A percentile compares a stretch with the other conserved stretches of the same genome.
These are phyloP conservation scores for Myxozyma geophila DNA, from an alignment of 805 yeast species.

Conservation along the genomic window DNA sequence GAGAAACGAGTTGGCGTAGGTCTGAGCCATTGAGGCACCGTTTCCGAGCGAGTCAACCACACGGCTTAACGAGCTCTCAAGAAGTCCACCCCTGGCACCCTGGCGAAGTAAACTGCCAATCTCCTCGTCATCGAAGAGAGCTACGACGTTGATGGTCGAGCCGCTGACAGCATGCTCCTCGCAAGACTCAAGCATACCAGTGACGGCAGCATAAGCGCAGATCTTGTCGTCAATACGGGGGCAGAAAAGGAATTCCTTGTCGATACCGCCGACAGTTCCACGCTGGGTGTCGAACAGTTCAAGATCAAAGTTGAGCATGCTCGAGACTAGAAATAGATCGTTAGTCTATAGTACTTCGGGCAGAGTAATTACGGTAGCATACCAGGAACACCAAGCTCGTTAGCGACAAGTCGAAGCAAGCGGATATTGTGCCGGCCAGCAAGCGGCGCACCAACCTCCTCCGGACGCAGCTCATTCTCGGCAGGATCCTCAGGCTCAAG, in stretches of 20 bases:
- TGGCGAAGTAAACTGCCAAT: constrained; percentile 79
- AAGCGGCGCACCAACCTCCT: constrained; percentile 43
- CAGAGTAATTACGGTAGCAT: background rate
- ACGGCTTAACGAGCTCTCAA: constrained; percentile 67
- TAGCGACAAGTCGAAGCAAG: constrained; percentile 70
- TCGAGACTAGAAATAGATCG: constrained; percentile 50
- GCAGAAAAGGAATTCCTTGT: constrained; percentile 74
- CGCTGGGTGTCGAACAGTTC: constrained; percentile 82
- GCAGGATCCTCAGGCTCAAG: constrained; percentile 47
- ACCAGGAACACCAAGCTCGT: constrained; percentile 55
- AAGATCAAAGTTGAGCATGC: constrained; percentile 71
- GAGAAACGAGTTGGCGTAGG: constrained; percentile 72
- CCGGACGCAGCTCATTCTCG: constrained; percentile 37
- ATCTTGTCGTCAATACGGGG: constrained; percentile 87
- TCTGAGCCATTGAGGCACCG: constrained; percentile 36
- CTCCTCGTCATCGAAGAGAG: constrained; percentile 80
- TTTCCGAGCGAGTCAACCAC: constrained; percentile 42
- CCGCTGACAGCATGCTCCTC: constrained; percentile 43
- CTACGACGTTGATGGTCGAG: constrained; percentile 54
- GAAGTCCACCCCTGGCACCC: constrained; percentile 79
- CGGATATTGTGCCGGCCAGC: constrained; percentile 51
- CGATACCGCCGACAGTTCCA: constrained; percentile 77
- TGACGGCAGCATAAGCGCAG: constrained; percentile 74
- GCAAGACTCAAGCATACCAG: constrained; percentile 58
- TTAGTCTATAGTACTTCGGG: too few relatives aligned